Conservation (phyloP, 257 asterid species). For the Coffea canephora region DNA sequence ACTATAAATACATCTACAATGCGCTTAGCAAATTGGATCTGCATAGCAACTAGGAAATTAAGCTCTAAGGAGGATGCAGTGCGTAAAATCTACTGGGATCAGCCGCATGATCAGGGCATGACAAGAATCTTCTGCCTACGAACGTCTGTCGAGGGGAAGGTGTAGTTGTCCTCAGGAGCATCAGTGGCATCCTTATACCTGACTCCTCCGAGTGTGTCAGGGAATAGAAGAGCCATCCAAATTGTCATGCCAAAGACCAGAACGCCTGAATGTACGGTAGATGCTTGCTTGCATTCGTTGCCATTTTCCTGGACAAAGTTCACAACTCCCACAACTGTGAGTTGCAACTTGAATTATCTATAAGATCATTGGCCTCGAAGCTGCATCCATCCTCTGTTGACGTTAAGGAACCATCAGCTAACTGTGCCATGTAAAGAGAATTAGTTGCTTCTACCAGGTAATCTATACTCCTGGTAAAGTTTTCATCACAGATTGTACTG, state of each 20-base stretch:
- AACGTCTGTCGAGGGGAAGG: background rate
- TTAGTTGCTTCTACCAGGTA: conserved; percentile 39
- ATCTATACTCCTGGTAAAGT: conserved; percentile 21
- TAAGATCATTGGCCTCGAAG: conserved; percentile 42
- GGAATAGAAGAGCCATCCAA: background rate
- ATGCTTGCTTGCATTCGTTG: background rate
- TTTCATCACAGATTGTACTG: conserved; percentile 27
- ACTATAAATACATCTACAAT: background rate
- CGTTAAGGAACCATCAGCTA: conserved; percentile 37
- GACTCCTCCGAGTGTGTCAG: background rate
- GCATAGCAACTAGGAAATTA: background rate
- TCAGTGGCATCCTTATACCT: background rate
- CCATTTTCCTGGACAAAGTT: background rate
- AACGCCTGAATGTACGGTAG: background rate
- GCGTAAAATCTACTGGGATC: background rate
- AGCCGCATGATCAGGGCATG: background rate
- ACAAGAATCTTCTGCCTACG: background rate
- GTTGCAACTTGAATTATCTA: conserved; percentile 32
- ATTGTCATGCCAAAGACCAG: background rate
- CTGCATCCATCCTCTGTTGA: conserved; percentile 42
- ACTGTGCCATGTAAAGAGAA: conserved; percentile 29
- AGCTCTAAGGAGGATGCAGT: background rate
- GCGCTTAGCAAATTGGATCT: background rate
- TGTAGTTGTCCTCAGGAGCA: background rate
- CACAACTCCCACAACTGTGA: conserved; percentile 41